Evolutionary conservation across 1,284 basidiomycete species (phyloP), one percentile per base, ranked within the genome.

Genomic region (Agaricales sp.): DNA sequence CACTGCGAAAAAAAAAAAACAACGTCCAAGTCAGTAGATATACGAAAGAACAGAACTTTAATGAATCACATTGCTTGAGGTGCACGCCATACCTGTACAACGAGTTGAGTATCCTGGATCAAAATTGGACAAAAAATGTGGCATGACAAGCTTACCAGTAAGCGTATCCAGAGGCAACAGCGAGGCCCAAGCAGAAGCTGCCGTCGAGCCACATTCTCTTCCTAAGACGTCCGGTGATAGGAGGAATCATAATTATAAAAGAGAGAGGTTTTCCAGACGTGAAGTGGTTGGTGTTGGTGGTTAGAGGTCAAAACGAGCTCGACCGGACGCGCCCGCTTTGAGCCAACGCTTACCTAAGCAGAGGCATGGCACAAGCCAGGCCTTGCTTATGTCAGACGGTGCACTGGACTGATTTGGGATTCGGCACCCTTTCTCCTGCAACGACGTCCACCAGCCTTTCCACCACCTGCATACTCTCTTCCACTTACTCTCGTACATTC

Each of bases 191-290:
- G 30, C 78, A 74, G 58, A 77, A 71, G 49, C 77, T 72, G 55
- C 92, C 58, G 63, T 92, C 90, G 54, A 88, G 77, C 78, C 87
- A 87, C 66, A 92, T 79, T 58, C 80, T 75, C 70, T 92, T 92
- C 71, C 89, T 86, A 68, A 92, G 84, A 70, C 80, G 90, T 64
- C 89, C 90, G 51, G 84, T 84, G 66, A 92, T 91, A 58, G 90
- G 89, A 55, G 87, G 83, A 63, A 92, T 84, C 52, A 58, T 58
- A 46, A 51, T 53, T 45, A 52, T 52, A 46, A 44, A 51, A n/a
- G 49, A 43, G 35, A 23, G 48, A 23, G 20, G 13, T 24, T 23
- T 18, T 38, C 43, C 21, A 47, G 47, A 48, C 11, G 46, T 38
- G 50, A 51, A 56, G 58, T 58, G 58, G 55, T 50, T 53, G 51